Percentiles rank a stretch among this genome's conserved stretches.
phyloP scores from a whole-genome alignment of 2,329 filamentous ascomycete species.

The Penicillium hordei region DNA sequence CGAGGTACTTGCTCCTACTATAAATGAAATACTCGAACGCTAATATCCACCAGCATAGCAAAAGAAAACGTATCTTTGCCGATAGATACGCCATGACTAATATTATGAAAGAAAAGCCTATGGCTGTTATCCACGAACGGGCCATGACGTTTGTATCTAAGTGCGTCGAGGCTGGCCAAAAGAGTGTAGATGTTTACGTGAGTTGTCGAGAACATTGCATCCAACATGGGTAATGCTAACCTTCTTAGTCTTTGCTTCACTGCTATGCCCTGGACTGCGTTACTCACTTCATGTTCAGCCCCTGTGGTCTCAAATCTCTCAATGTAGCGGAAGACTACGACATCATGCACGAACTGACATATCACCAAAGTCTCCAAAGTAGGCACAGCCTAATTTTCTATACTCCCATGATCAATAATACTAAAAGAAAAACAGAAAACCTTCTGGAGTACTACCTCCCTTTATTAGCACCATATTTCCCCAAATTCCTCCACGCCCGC shows the following conservation, averaged over 20 bases:
- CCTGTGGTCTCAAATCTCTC: slow-evolving; percentile 62
- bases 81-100: slow-evolving; percentile 70
- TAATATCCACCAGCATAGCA: slow-evolving; percentile 54
- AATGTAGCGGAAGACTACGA: slow-evolving; percentile 56
- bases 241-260: slow-evolving; percentile 51
- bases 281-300: slow-evolving; percentile 69
- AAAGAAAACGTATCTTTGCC: slow-evolving; percentile 62
- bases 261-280: slow-evolving; percentile 69
- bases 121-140: slow-evolving; percentile 59
- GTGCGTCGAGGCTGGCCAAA: slow-evolving; percentile 47
- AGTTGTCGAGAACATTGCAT: slow-evolving; percentile 20
- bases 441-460: slow-evolving; percentile 61
- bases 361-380: slow-evolving; percentile 68
- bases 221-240: not conserved
- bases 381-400: slow-evolving; percentile 26
- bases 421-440: slow-evolving; percentile 49
- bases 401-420: not conserved
- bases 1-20: slow-evolving; percentile 12
- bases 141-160: slow-evolving; percentile 57
- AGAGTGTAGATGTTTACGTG: slow-evolving; percentile 63
- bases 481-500: slow-evolving; percentile 55
- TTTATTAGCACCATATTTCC: slow-evolving; percentile 47
- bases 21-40: not conserved
- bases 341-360: slow-evolving; percentile 68
- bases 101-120: slow-evolving; percentile 56